Evolutionary conservation across 2,329 filamentous ascomycete species (phyloP), one percentile per base, ranked within the genome.

Genomic region (Tolypocladium inflatum): DNA sequence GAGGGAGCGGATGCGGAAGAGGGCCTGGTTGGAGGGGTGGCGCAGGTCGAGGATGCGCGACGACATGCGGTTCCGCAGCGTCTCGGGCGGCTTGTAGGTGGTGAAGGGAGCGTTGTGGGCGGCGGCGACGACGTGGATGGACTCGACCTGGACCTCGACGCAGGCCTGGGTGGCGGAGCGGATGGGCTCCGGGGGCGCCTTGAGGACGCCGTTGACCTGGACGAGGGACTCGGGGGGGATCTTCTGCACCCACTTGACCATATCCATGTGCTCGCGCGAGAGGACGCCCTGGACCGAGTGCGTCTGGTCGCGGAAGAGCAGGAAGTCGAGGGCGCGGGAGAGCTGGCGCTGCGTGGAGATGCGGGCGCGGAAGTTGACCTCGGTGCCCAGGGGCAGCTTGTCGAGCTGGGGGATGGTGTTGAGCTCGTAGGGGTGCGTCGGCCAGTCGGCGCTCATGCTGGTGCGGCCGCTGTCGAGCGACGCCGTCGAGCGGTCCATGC

Each of bases 171-270:
- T 86, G 37, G 89, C 88, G 43, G 90, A 87, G 63, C 87, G 84
- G 59, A 97, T 81, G 43, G 85, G 83, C 65, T 91, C 85, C 8
- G 88, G 85, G 0, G 91, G 88, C 61, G 81, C 79, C 67, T 91
- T 88, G 4, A 96, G 74, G 2, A 81, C 81, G 59, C 90, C 92
- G 56, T 81, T 84, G 58, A 96, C 84, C 58, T 89, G 83, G 6
- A 96, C 85, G 55, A 96, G 82, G 9, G 86, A 88, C 68, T 95
- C 92, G 7, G 86, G 78, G 57, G 87, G 85, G 52, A 96, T 78
- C 68, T 90, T 90, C 73, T 95, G 89, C 3, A 90, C 89, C 89
- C 91, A 96, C 68, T 89, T 87, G 35, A 96, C 80, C 80, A 96
- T 93, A 65, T 88, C 84, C 82, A 63, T 85, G 76, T 67, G 76